Conservation (phyloP, 2,329 filamentous ascomycete species). For the Fusarium multiceps region DNA sequence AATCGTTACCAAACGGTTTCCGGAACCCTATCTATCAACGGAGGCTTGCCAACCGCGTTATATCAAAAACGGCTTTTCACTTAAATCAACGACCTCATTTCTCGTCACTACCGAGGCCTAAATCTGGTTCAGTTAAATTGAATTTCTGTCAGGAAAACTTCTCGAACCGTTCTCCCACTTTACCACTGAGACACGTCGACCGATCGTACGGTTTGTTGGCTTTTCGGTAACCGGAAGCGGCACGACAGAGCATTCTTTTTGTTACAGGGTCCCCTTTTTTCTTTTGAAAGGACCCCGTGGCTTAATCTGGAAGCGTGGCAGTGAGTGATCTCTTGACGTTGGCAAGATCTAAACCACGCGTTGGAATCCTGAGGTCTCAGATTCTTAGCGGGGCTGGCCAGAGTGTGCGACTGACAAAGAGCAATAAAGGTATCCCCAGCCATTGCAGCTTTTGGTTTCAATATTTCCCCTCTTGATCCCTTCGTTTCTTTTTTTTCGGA, state of each 20-base stretch:
- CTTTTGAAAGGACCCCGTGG: conserved; percentile 15
- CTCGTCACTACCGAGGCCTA: conserved; percentile 7
- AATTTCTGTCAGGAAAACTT: conserved; percentile 9
- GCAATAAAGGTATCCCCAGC: conserved; percentile 43
- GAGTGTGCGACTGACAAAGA: conserved; percentile 27
- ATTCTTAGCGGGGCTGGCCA: conserved; percentile 43
- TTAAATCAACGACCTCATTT: conserved; percentile 6
- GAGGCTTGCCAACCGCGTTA: conserved; percentile 17
- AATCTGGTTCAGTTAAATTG: conserved; percentile 26
- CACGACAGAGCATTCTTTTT: conserved; percentile 39
- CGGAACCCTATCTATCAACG: conserved; percentile 13
- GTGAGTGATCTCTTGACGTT: conserved; percentile 29
- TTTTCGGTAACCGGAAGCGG: conserved; percentile 29
- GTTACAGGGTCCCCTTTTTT: conserved; percentile 18
- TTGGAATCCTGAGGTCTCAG: conserved; percentile 47
- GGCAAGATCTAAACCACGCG: conserved; percentile 32
- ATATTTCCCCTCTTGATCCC: conserved; percentile 32
- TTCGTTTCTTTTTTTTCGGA: conserved; percentile 24
- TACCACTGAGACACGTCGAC: conserved; percentile 41
- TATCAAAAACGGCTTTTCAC: conserved; percentile 14
- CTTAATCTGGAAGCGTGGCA: conserved; percentile 41
- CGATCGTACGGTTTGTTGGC: conserved; percentile 22
- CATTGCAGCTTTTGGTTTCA: conserved; percentile 35
- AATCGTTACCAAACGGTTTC: conserved; percentile 32
- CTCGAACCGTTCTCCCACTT: conserved; percentile 34